phyloP scores from a whole-genome alignment of 805 yeast genomes.

The Wickerhamiella galacta region DNA sequence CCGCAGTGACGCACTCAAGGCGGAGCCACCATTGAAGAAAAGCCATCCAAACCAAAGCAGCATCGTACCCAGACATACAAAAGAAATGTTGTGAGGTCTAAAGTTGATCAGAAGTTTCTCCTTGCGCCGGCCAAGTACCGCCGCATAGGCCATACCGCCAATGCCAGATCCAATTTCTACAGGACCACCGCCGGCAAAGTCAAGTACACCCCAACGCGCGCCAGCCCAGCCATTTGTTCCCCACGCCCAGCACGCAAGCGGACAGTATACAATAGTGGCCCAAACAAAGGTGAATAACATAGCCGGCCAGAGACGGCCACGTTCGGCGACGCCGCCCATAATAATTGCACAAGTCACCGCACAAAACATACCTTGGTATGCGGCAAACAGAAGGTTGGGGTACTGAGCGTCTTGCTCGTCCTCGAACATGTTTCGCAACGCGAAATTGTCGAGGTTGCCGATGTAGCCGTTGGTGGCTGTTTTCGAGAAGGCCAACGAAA shows the following conservation, averaged over 20 bases:
- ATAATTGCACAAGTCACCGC: constrained; percentile 84
- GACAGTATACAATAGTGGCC: constrained; percentile 87
- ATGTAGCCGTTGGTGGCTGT: constrained; percentile 71
- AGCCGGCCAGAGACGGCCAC: constrained; percentile 78
- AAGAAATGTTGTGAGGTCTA: constrained; percentile 87
- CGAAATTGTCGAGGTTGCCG: constrained; percentile 73
- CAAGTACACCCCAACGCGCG: constrained; percentile 74
- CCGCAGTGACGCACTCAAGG: constrained; percentile 63
- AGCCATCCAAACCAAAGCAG: constrained; percentile 93
- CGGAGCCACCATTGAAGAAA: constrained; percentile 85
- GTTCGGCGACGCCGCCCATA: constrained; percentile 84
- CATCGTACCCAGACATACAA: constrained; percentile 76
- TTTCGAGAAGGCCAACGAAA: constrained; percentile 72
- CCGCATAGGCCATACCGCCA: constrained; percentile 54
- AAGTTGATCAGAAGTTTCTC: constrained; percentile 62
- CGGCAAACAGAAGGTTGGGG: constrained; percentile 74
- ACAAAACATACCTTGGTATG: constrained; percentile 80
- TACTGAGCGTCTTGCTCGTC: constrained; percentile 29
- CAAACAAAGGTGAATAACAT: constrained; percentile 69
- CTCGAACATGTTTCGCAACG: constrained; percentile 54
- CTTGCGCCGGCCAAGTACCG: constrained; percentile 49
- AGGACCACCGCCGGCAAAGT: constrained; percentile 97
- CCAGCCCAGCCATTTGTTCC: constrained; percentile 82
- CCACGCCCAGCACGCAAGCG: constrained; percentile 95
- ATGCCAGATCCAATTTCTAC: constrained; percentile 88